phyloP scores from a whole-genome alignment of 208 protist species.

The Crithidia fasciculata region DNA sequence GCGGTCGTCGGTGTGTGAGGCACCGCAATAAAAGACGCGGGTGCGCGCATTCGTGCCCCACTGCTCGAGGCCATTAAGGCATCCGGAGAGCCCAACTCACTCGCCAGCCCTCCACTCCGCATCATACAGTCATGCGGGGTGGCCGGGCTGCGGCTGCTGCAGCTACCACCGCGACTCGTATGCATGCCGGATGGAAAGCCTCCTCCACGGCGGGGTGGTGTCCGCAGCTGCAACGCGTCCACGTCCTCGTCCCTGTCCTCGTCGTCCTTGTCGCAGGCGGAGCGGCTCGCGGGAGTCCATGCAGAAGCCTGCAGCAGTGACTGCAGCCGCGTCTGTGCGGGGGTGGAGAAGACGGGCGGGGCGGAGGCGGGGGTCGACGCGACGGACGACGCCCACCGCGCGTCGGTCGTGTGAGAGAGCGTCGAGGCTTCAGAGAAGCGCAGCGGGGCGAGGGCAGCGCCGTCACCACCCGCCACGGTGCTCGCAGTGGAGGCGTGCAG shows the following conservation, averaged over 20 bases:
- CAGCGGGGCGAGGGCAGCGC: background rate
- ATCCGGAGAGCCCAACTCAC: too few relatives aligned
- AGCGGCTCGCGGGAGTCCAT: constrained; percentile 2
- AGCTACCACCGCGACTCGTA: background rate
- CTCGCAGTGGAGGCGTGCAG: constrained; percentile 24
- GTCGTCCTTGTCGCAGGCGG: background rate
- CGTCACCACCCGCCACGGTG: constrained; percentile 20
- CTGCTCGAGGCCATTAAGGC: too few relatives aligned
- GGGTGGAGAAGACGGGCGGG: constrained; percentile 25
- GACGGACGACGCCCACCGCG: constrained; percentile 3
- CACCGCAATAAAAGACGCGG: too few relatives aligned
- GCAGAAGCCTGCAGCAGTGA: constrained; percentile 30
- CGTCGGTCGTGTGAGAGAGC: background rate
- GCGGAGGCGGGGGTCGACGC: constrained; percentile 5
- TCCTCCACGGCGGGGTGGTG: background rate
- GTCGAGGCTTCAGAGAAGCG: constrained; percentile 11
- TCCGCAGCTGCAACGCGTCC: background rate
- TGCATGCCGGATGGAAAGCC: too few relatives aligned
- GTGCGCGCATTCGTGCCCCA: too few relatives aligned
- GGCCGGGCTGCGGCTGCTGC: background rate
- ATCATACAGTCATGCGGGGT: background rate
- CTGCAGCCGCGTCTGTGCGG: constrained; percentile 26
- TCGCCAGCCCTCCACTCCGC: too few relatives aligned
- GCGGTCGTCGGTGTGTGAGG: background rate
- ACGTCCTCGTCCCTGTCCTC: background rate